Percentiles rank a stretch among this genome's conserved stretches.
These are phyloP conservation scores for Collybia nuda DNA, from an alignment of 768 basidiomycete species.

Conservation along the genomic window DNA sequence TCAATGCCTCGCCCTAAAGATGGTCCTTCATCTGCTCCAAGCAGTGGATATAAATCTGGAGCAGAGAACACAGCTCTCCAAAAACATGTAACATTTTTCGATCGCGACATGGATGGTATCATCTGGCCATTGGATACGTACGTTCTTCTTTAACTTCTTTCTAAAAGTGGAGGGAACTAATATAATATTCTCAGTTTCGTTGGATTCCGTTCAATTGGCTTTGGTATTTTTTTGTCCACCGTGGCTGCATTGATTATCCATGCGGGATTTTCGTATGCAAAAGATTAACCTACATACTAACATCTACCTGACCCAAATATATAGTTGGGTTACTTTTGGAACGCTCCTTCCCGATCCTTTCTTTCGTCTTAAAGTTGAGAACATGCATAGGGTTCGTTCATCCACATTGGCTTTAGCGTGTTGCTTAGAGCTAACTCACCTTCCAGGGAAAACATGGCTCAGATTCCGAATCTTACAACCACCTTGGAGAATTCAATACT, in stretches of 20 bases:
- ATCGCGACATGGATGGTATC: constrained; percentile 41
- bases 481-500: constrained; percentile 38
- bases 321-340: constrained; percentile 34
- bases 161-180: no score
- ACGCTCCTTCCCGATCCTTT: constrained; percentile 40
- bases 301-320: neutral
- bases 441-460: constrained; percentile 42
- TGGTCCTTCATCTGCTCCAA: neutral
- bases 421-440: neutral
- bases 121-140: constrained; percentile 48
- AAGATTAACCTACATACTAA: neutral
- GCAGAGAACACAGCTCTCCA: constrained; percentile 37
- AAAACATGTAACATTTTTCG: constrained; percentile 45
- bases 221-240: constrained; percentile 34
- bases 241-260: constrained; percentile 37
- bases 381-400: constrained; percentile 36
- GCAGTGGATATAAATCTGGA: constrained; percentile 17
- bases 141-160: constrained; percentile 12
- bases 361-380: constrained; percentile 38
- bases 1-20: neutral
- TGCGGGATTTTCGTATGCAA: constrained; percentile 37
- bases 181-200: constrained; percentile 23
- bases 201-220: constrained; percentile 37
- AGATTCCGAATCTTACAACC: constrained; percentile 36
- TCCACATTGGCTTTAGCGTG: neutral